Percentiles rank a stretch among this genome's conserved stretches.
Evolutionary conservation across 2,329 filamentous ascomycete genomes (phyloP).

Genomic region (Penicillium vulpinum): DNA sequence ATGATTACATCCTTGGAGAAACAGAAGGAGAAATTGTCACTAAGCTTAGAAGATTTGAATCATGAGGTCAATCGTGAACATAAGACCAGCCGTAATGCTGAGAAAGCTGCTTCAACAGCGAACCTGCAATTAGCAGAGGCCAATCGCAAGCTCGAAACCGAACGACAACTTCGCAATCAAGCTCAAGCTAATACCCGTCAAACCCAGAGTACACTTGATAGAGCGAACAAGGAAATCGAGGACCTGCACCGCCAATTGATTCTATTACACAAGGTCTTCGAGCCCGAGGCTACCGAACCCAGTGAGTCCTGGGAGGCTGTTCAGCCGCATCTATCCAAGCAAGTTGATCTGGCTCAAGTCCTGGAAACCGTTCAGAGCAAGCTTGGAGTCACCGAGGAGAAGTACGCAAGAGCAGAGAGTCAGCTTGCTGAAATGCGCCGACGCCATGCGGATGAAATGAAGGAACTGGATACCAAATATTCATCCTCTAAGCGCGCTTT

Average conservation of each 20-base stretch:
- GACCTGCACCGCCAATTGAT: conserved; percentile 79
- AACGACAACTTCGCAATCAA: conserved; percentile 79
- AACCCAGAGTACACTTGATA: conserved; percentile 75
- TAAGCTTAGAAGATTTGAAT: conserved; percentile 86
- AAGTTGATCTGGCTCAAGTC: conserved; percentile 77
- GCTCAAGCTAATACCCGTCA: conserved; percentile 82
- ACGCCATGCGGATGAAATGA: conserved; percentile 69
- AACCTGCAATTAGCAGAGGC: conserved; percentile 83
- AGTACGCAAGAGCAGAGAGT: conserved; percentile 75
- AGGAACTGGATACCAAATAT: conserved; percentile 62
- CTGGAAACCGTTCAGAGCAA: conserved; percentile 88
- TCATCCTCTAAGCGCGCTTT: conserved; percentile 68
- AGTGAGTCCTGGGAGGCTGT: conserved; percentile 67
- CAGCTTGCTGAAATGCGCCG: conserved; percentile 78
- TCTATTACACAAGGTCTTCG: conserved; percentile 80
- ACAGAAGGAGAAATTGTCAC: conserved; percentile 86
- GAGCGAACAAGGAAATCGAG: conserved; percentile 75
- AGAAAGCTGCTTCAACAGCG: conserved; percentile 78
- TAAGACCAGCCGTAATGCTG: conserved; percentile 83
- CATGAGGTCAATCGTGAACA: conserved; percentile 89
- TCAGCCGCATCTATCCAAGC: conserved; percentile 66
- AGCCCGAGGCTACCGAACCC: conserved; percentile 69
- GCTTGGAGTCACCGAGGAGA: conserved; percentile 78
- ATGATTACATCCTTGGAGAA: conserved; percentile 84
- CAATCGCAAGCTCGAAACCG: conserved; percentile 86